These are phyloP conservation scores for Quercus variabilis DNA, from an alignment of 306 rosid genomes.

Conservation along the genomic window DNA sequence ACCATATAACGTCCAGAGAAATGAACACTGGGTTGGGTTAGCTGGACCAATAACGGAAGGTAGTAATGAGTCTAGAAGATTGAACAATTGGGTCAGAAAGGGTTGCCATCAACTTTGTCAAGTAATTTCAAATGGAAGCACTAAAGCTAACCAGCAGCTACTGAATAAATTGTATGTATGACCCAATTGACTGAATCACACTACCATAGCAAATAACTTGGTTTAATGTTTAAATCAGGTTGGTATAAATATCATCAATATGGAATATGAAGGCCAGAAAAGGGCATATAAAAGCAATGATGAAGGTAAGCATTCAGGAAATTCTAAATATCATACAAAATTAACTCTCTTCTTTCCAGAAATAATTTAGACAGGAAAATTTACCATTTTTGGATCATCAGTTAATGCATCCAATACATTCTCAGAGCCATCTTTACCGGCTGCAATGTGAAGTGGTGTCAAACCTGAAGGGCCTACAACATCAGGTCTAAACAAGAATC, in stretches of 20 bases:
- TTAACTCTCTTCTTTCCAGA: conserved; percentile 1
- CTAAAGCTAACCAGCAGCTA: not conserved
- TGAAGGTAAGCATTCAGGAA: not conserved
- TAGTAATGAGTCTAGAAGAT: not conserved
- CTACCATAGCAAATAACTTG: not conserved
- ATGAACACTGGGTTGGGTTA: not conserved
- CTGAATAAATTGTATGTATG: not conserved
- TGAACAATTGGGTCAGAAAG: not conserved
- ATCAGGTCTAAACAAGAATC: conserved; percentile 79
- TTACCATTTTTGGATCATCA: conserved; percentile 76
- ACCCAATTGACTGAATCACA: not conserved
- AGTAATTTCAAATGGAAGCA: not conserved
- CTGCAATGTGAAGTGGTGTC: conserved; percentile 94
- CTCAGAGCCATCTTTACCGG: conserved; percentile 79
- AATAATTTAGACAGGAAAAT: conserved; percentile 14
- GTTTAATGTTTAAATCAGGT: not conserved
- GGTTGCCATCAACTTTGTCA: not conserved
- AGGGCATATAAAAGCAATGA: not conserved
- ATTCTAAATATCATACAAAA: not conserved
- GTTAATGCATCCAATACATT: conserved; percentile 78
- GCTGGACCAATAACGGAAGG: not conserved
- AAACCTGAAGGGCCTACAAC: conserved; percentile 68
- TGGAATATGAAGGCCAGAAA: not conserved
- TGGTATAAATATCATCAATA: not conserved
- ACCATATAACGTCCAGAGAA: not conserved